A percentile compares a stretch with the other conserved stretches of the same genome.
Evolutionary conservation across 163 green algal species (phyloP).

Genomic region (Smithsoniella earleae): DNA sequence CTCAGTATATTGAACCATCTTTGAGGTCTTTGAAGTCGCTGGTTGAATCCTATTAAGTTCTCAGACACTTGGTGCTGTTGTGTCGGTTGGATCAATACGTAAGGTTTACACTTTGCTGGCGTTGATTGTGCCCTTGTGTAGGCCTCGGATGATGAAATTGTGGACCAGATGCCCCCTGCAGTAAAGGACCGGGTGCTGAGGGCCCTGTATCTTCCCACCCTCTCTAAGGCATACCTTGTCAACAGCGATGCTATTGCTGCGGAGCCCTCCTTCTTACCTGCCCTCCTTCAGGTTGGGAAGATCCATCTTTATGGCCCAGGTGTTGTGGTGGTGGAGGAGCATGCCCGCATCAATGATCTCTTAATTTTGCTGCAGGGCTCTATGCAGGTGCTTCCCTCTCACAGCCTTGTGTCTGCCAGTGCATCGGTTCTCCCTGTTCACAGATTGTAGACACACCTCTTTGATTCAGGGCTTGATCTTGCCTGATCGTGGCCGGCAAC

Average conservation of each 20-base stretch:
- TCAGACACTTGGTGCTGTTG: no score
- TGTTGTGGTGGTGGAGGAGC: neutral
- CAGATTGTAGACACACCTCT: no score
- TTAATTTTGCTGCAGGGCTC: neutral
- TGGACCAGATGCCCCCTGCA: neutral
- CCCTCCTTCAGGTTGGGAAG: neutral
- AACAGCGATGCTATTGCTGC: neutral
- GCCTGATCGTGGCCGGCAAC: no score
- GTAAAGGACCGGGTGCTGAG: neutral
- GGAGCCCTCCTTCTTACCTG: neutral
- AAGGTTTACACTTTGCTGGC: no score
- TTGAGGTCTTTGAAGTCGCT: no score
- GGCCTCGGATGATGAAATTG: neutral
- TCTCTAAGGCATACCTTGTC: neutral
- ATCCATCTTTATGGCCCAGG: neutral
- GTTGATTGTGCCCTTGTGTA: no score
- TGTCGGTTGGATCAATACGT: no score
- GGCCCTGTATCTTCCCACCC: neutral
- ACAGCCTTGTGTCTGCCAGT: no score
- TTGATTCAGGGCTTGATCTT: no score
- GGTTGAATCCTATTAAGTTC: no score
- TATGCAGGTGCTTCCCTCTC: conserved; percentile 1
- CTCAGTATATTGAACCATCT: no score
- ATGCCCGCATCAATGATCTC: conserved; percentile 2
- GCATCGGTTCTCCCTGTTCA: no score